These are phyloP conservation scores for Massospora cicadina DNA, from an alignment of 371 early-diverging fungal genomes.

Conservation along the genomic window DNA sequence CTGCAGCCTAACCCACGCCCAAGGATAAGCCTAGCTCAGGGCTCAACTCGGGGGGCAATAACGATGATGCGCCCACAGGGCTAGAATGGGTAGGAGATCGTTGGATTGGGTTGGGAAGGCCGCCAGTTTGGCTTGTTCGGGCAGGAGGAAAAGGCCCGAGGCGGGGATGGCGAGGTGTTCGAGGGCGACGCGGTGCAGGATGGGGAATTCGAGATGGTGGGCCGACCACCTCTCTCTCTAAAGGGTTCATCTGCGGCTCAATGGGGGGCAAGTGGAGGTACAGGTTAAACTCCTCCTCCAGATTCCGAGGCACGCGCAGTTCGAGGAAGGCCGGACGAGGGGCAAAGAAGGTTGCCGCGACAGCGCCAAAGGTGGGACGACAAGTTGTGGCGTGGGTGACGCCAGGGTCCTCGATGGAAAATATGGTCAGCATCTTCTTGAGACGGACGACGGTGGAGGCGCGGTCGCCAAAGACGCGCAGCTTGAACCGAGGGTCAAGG, in stretches of 20 bases:
- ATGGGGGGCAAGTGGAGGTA: slow-evolving; percentile 1
- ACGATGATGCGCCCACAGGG: background rate
- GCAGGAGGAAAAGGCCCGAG: background rate
- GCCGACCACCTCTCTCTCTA: background rate
- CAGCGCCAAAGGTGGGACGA: background rate
- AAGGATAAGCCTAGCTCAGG: too few relatives aligned
- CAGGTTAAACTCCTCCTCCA: background rate
- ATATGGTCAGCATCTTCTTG: background rate
- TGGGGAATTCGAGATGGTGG: slow-evolving; percentile 5
- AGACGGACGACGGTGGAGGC: background rate
- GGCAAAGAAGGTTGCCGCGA: background rate
- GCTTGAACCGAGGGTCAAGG: slow-evolving; percentile 8
- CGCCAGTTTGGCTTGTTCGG: background rate
- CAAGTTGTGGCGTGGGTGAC: background rate
- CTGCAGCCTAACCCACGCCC: too few relatives aligned
- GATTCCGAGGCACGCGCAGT: background rate
- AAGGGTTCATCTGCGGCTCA: background rate
- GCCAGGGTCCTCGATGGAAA: background rate
- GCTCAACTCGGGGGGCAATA: too few relatives aligned
- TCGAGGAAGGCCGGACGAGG: background rate
- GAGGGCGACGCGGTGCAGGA: background rate
- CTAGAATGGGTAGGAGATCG: background rate
- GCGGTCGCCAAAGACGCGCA: slow-evolving; percentile 2
- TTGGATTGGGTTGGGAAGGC: background rate
- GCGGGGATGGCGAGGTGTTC: slow-evolving; percentile 5